Base-by-base conservation (phyloP, 345 rosid genomes). In the Salix udensis region DNA sequence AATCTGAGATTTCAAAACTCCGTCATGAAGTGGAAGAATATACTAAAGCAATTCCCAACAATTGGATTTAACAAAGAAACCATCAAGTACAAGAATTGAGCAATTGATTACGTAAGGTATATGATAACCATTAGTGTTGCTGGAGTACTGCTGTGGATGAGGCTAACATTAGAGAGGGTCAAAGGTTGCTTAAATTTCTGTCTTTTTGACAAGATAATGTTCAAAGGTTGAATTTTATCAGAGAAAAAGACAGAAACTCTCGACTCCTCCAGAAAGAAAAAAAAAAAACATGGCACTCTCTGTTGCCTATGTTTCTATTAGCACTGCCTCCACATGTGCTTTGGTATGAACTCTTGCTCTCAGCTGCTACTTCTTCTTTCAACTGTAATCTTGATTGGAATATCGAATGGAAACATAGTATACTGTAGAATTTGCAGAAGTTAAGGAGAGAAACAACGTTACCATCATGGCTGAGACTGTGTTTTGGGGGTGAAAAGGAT, bases 11-110 rank as follows among this genome's bases (percentile, higher is more conserved):
- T 31, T 76, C 82, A 18, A 91, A 89, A 74, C 90, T 92, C 74
- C 91, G 92, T 65, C 87, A 74, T 1, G 80, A 87, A 60, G 97
- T 96, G 14, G 98, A 93, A 84, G 92, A 87, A 83, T 93, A 85
- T 42, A 97, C 98, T 21, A 96, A 96, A 96, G 82, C 99, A 92
- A 81, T 96, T 96, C 86, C 99, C 98, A 40, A 93, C 99, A 62
- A 88, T 96, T 26, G 97, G 99, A 15, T 96, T 96, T 73, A 97
- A 92, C 58, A 96, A 93, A 80, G 92, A 84, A 85, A 87, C 98
- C 81, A 96, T 96, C 97, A 96, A 96, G 86, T 92, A 93, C 91
- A 92, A 92, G 87, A 92, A 91, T 31, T 3, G 34, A 31, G 34
- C 34, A 31, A 68, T 11, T 31, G 34, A n/a, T 12, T 77, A 62